Base-by-base conservation (phyloP, 2,329 filamentous ascomycete species). In the Fusarium nygamai region DNA sequence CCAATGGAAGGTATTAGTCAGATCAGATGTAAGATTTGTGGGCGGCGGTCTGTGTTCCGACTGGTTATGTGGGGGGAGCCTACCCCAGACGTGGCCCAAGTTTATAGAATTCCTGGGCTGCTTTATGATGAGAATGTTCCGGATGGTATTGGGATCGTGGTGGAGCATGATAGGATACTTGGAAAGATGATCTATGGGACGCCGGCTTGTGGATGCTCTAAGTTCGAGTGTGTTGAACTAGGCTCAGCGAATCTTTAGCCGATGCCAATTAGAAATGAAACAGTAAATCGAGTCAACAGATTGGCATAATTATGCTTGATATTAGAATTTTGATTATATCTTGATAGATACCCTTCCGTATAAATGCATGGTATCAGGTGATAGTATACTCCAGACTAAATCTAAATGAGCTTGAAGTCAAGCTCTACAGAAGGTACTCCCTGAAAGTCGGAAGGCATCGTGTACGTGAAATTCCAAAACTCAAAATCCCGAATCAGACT, bases 381-480 rank as follows among this genome's bases (percentile, higher is more conserved):
- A 36, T 16, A 19, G 16, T 34, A 14, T 8, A 6, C 6, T 16
- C 2, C 16, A 8, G 16, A 4, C 17, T 36, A 8, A 2, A 10
- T 19, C 2, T 19, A 38, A 13, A 39, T n/a, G 2, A 54, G 24
- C 24, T 38, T 39, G 0, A 54, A n/a, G 2, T 29, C 34, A 14
- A 54, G 34, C 14, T 54, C 34, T 0, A 54, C 16, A 29, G 34
- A 54, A 29, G 51, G 51, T 3, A 54, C 24, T n/a, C 51, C 51
- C 20, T 54, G 5, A 3, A 54, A 54, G 20, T 14, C 20, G 8
- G 51, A 29, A 6, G 84, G 83, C 83, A 86, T 84, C 0, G 75
- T 74, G 56, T 83, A 86, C 0, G 83, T 86, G 33, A 86, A 83
- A 68, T 85, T 86, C 85, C 85, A 87, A 62, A 84, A 83, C 71